phyloP scores from a whole-genome alignment of 352 stramenopile species.

The Pilasporangium apinafurcum region DNA sequence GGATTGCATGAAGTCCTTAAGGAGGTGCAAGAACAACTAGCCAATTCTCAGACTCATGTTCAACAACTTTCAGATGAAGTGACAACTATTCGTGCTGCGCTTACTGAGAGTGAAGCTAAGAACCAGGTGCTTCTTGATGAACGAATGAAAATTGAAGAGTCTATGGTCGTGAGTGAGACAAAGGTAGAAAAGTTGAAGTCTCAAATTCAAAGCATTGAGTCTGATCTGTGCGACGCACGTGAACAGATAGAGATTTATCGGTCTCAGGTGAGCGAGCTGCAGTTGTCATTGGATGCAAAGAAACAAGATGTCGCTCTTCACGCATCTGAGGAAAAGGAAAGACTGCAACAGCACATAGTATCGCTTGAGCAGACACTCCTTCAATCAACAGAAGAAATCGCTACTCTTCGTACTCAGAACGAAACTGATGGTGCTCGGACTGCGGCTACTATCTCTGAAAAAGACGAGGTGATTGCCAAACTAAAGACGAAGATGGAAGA shows the following conservation, averaged over 20 bases:
- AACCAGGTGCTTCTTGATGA: neutral
- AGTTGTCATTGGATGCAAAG: conserved; percentile 5
- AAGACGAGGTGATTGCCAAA: conserved; percentile 44
- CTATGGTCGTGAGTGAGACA: neutral
- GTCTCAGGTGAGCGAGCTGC: conserved; percentile 4
- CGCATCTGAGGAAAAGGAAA: conserved; percentile 9
- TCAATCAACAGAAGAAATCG: conserved; percentile 9
- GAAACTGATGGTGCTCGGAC: neutral
- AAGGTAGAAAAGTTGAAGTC: neutral
- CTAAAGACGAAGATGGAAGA: conserved; percentile 58
- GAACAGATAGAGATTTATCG: conserved; percentile 11
- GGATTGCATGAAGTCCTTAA: conserved; percentile 1
- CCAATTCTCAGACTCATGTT: neutral
- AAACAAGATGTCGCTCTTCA: conserved; percentile 3
- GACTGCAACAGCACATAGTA: conserved; percentile 13
- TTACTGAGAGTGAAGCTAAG: neutral
- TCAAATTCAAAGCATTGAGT: too few relatives aligned
- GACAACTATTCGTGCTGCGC: neutral
- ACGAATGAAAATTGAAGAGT: too few relatives aligned
- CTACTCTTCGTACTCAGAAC: conserved; percentile 1
- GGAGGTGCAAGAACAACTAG: conserved; percentile 5
- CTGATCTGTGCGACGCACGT: neutral
- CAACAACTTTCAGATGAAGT: neutral
- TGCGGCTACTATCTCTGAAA: conserved; percentile 6
- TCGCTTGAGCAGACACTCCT: conserved; percentile 9